Conservation (phyloP, 176 grass and related monocot species). For the Microstegium vimineum region DNA sequence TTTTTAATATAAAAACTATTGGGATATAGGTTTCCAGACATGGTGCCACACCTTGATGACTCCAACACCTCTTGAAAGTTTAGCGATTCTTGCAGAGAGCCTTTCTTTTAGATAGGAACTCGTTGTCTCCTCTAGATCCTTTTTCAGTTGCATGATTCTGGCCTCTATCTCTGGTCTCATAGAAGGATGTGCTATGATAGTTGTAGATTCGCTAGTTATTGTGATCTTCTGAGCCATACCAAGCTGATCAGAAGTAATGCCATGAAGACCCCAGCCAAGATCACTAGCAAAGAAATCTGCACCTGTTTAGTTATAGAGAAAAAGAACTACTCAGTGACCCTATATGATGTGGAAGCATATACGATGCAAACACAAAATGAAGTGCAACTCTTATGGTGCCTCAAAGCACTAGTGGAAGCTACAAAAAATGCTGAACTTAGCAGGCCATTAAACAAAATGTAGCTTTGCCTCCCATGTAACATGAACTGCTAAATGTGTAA, state of each 20-base stretch:
- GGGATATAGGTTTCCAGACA: background rate
- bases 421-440: background rate
- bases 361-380: background rate
- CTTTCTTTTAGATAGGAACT: slow-evolving; percentile 57
- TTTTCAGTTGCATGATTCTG: slow-evolving; percentile 90
- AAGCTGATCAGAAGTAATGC: slow-evolving; percentile 91
- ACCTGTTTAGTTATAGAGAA: slow-evolving; percentile 49
- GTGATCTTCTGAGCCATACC: slow-evolving; percentile 86
- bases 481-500: background rate
- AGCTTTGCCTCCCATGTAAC: background rate
- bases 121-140: slow-evolving; percentile 64
- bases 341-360: background rate
- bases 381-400: background rate
- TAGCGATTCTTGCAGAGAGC: slow-evolving; percentile 79
- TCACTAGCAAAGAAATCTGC: slow-evolving; percentile 95
- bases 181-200: slow-evolving; percentile 73
- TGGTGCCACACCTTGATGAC: slow-evolving; percentile 67
- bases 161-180: slow-evolving; percentile 95
- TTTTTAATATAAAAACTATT: background rate
- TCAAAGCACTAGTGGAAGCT: background rate
- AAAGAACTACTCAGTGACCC: slow-evolving; percentile 6
- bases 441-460: background rate
- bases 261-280: slow-evolving; percentile 59
- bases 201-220: slow-evolving; percentile 81
- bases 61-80: slow-evolving; percentile 80